phyloP scores from a whole-genome alignment of 1,139 yeast species.

The Sugiyamaella grinbergsii region DNA sequence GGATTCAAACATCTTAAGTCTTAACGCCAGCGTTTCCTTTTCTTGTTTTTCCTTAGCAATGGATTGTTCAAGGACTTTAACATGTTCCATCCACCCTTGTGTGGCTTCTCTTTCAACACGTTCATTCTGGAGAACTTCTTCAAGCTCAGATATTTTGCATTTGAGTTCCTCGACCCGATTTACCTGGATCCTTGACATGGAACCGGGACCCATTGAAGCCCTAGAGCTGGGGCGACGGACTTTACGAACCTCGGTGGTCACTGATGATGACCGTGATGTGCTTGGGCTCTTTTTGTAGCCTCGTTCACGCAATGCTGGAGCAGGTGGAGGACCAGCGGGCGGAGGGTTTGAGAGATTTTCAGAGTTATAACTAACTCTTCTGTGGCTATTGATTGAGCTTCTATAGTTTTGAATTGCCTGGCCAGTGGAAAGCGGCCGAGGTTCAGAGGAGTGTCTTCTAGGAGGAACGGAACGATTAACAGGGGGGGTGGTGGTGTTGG shows the following conservation, averaged over 20 bases:
- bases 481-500: neutral
- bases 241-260: constrained; percentile 14
- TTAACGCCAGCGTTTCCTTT: constrained; percentile 27
- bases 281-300: constrained; percentile 13
- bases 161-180: constrained; percentile 38
- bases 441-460: constrained; percentile 17
- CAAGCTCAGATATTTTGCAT: constrained; percentile 38
- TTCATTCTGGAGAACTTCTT: constrained; percentile 37
- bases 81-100: constrained; percentile 32
- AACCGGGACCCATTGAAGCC: constrained; percentile 21
- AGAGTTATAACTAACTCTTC: constrained; percentile 20
- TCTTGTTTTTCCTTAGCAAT: constrained; percentile 33
- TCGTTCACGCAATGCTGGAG: constrained; percentile 20
- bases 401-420: constrained; percentile 10
- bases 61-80: constrained; percentile 32
- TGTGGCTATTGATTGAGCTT: constrained; percentile 3
- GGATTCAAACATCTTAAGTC: constrained; percentile 15
- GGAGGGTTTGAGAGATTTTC: constrained; percentile 18
- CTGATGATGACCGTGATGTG: constrained; percentile 15
- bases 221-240: constrained; percentile 28
- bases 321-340: constrained; percentile 23
- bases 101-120: constrained; percentile 35
- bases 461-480: constrained; percentile 3
- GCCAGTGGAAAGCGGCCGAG: constrained; percentile 9
- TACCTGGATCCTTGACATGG: constrained; percentile 18